Percentiles rank a stretch among this genome's conserved stretches.
Conservation (phyloP, 805 yeast genomes). For the Cyberlindnera maclurae region DNA sequence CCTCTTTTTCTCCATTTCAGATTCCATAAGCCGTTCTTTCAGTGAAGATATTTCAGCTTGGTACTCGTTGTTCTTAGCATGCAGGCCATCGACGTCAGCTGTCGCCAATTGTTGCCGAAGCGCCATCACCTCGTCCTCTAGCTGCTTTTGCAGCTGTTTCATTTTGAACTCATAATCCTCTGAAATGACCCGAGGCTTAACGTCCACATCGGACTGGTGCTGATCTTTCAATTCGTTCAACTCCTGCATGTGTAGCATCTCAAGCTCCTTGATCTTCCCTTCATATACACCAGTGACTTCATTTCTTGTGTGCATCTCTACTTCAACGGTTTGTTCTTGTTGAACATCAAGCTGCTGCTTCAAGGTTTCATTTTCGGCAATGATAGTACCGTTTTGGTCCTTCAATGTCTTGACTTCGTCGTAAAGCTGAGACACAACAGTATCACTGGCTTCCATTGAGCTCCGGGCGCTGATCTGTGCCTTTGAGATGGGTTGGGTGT, state of each 20-base stretch:
- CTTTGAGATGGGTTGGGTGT: slow-evolving; percentile 23
- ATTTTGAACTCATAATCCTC: slow-evolving; percentile 26
- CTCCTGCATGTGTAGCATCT: slow-evolving; percentile 26
- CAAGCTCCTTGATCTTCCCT: slow-evolving; percentile 30
- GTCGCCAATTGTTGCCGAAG: background rate
- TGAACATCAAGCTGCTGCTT: slow-evolving; percentile 20
- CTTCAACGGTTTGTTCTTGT: slow-evolving; percentile 12
- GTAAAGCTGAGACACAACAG: slow-evolving; percentile 5
- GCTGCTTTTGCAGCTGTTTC: background rate
- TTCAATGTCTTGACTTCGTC: slow-evolving; percentile 18
- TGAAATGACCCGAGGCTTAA: slow-evolving; percentile 26
- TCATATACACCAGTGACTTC: slow-evolving; percentile 28
- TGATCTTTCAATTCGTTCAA: slow-evolving; percentile 27
- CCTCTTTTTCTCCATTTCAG: slow-evolving; percentile 10
- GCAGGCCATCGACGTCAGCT: background rate
- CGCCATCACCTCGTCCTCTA: background rate
- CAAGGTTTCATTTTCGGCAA: slow-evolving; percentile 11
- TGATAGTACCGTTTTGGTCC: background rate
- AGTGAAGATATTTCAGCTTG: background rate
- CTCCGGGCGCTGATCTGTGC: slow-evolving; percentile 18
- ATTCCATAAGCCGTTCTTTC: slow-evolving; percentile 4
- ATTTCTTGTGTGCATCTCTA: slow-evolving; percentile 26
- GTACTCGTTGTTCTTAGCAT: background rate
- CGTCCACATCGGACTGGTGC: slow-evolving; percentile 22
- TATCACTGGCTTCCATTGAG: slow-evolving; percentile 11